A percentile compares a stretch with the other conserved stretches of the same genome.
These are phyloP conservation scores for Petunia hybrid DNA, from an alignment of 305 asterid species.

Conservation along the genomic window DNA sequence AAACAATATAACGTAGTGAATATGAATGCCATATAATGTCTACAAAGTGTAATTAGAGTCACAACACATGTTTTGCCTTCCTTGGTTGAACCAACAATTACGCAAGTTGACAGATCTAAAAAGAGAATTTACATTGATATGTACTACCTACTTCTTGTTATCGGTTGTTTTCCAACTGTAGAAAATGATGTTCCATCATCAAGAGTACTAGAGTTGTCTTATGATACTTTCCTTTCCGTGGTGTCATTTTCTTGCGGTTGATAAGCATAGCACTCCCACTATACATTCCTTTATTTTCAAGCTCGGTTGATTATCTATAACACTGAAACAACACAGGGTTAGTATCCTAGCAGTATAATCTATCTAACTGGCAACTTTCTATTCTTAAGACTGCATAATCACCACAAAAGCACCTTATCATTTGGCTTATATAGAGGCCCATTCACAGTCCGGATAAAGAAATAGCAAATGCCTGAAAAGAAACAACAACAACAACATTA, in stretches of 20 bases:
- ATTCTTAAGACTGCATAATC: neutral
- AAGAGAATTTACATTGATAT: neutral
- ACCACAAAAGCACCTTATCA: neutral
- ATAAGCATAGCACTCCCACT: neutral
- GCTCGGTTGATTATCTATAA: neutral
- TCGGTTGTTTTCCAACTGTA: neutral
- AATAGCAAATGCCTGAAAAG: neutral
- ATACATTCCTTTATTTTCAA: neutral
- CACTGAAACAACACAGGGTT: constrained; percentile 2
- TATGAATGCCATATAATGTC: neutral
- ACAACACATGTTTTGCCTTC: neutral
- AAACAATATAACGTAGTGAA: neutral
- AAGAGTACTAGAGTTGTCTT: neutral
- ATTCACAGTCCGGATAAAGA: neutral
- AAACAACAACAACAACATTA: neutral
- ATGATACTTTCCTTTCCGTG: constrained; percentile 8
- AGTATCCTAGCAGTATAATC: neutral
- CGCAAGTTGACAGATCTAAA: neutral
- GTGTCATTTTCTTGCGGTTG: constrained; percentile 5
- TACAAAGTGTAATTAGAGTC: neutral
- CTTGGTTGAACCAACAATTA: constrained; percentile 13
- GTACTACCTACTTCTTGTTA: neutral
- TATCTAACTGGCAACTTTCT: neutral
- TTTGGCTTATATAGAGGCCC: neutral
- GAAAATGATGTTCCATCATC: neutral